Evolutionary conservation across 495 filamentous ascomycete species (phyloP).

Genomic region (Tuber magnatum): DNA sequence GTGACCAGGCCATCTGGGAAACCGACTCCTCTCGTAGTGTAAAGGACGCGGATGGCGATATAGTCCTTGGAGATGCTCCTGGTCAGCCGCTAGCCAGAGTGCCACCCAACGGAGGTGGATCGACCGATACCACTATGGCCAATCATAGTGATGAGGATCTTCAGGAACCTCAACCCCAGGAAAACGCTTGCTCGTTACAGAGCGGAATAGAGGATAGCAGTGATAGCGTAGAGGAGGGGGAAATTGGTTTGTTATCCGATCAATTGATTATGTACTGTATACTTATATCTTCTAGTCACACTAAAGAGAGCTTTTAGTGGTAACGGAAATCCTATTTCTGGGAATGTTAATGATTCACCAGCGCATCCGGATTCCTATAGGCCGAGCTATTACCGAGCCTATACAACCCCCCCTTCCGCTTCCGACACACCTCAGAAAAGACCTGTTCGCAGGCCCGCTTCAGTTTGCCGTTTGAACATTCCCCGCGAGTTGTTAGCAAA

Average conservation of each 20-base stretch:
- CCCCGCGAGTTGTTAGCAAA: conserved; percentile 10
- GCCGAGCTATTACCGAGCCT: not conserved
- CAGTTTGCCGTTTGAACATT: conserved; percentile 12
- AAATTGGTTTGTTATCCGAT: not conserved
- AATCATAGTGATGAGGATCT: not conserved
- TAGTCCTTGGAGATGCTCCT: not conserved
- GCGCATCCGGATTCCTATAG: not conserved
- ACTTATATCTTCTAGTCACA: not conserved
- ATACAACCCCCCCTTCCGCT: not conserved
- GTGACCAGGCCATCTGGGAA: not conserved
- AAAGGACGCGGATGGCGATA: not conserved
- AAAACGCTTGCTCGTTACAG: not conserved
- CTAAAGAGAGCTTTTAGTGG: not conserved
- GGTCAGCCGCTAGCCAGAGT: not conserved
- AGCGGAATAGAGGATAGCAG: not conserved
- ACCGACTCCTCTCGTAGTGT: not conserved
- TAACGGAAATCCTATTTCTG: not conserved
- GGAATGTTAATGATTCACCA: not conserved
- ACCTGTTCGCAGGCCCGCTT: not conserved
- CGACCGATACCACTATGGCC: not conserved
- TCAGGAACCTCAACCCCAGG: not conserved
- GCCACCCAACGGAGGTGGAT: not conserved
- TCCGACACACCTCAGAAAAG: not conserved
- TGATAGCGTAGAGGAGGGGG: not conserved
- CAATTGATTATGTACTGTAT: not conserved